A percentile compares a stretch with the other conserved stretches of the same genome.
phyloP scores from a whole-genome alignment of 208 protist genomes.

The Leishmania arabica region DNA sequence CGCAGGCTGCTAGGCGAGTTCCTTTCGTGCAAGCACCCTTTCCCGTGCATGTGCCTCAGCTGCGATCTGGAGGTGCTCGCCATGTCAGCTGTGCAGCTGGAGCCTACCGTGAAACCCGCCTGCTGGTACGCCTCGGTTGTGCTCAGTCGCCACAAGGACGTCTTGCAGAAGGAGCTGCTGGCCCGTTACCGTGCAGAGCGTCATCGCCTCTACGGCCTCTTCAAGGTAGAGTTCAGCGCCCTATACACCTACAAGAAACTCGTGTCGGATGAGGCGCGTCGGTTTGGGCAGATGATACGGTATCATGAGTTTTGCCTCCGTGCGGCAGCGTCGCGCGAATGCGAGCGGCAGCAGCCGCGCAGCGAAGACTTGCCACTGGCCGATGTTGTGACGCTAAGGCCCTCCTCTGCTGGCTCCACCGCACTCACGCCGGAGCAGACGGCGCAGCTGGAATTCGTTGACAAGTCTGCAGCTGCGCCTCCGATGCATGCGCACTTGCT shows the following conservation, averaged over 20 bases:
- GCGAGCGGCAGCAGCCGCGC: neutral
- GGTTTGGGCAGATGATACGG: constrained; percentile 36
- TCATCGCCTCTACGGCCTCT: constrained; percentile 15
- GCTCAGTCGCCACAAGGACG: constrained; percentile 22
- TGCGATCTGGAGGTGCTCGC: constrained; percentile 58
- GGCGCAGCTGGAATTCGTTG: neutral
- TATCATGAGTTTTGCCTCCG: constrained; percentile 51
- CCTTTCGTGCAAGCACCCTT: constrained; percentile 50
- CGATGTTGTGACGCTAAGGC: neutral
- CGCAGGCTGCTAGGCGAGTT: constrained; percentile 43
- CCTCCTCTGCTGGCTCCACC: neutral
- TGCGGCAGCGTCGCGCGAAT: constrained; percentile 12
- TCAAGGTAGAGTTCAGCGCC: constrained; percentile 29
- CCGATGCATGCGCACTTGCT: neutral
- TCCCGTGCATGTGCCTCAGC: constrained; percentile 42
- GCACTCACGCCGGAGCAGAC: neutral
- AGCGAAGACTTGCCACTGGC: neutral
- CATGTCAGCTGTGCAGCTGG: constrained; percentile 46
- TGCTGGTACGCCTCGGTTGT: constrained; percentile 59
- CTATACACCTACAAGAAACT: constrained; percentile 39
- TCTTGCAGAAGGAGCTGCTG: constrained; percentile 39
- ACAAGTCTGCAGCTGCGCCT: neutral
- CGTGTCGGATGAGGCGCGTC: constrained; percentile 39
- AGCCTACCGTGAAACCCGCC: constrained; percentile 35
- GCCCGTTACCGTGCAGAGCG: constrained; percentile 26